phyloP scores from a whole-genome alignment of 352 stramenopile species.

The Phytophthora macrochlamydospora region DNA sequence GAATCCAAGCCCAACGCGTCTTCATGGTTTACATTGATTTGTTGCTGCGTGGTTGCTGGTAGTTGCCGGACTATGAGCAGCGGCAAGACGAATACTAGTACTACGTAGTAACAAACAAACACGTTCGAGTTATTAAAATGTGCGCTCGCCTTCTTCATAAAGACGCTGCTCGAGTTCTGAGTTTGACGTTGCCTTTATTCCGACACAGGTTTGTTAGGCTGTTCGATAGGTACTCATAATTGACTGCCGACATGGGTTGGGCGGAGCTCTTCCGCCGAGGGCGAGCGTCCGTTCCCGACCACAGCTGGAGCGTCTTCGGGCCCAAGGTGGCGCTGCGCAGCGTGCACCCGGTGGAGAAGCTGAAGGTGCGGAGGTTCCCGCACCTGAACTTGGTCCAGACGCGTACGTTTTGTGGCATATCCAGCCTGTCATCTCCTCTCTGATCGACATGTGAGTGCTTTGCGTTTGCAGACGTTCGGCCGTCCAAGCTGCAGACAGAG shows the following conservation, averaged over 20 bases:
- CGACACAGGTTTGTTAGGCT: not conserved
- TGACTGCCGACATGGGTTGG: constrained; percentile 30
- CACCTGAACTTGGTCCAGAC: constrained; percentile 53
- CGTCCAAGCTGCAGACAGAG: constrained; percentile 50
- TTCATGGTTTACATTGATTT: not conserved
- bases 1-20: not conserved
- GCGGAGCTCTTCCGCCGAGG: constrained; percentile 31
- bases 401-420: constrained; percentile 25
- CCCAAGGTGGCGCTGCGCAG: constrained; percentile 27
- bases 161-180: too few relatives aligned
- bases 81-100: too few relatives aligned
- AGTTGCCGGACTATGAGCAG: too few relatives aligned
- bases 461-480: constrained; percentile 42
- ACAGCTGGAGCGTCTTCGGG: constrained; percentile 63
- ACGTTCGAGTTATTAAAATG: too few relatives aligned
- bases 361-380: constrained; percentile 39
- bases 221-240: not conserved
- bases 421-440: constrained; percentile 3
- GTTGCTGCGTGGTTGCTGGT: not conserved
- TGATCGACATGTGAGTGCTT: too few relatives aligned
- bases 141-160: too few relatives aligned
- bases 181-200: not conserved
- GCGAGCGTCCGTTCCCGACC: constrained; percentile 31
- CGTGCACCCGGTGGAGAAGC: constrained; percentile 39
- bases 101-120: too few relatives aligned